A percentile compares a stretch with the other conserved stretches of the same genome.
Evolutionary conservation across 1,139 yeast species (phyloP).

Genomic region (Taiozyma sp.): DNA sequence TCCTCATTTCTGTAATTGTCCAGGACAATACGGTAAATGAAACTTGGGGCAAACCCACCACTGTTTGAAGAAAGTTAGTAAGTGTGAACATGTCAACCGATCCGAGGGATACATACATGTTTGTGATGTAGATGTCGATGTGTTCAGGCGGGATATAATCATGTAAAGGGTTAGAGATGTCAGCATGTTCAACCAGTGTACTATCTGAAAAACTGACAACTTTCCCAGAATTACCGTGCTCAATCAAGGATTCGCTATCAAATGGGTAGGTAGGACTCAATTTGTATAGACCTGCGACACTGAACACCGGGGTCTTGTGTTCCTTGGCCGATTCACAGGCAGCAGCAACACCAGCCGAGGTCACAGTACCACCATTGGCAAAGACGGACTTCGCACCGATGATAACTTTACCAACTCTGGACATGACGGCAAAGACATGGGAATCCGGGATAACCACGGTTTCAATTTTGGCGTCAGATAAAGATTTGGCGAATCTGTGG

Average conservation of each 20-base stretch:
- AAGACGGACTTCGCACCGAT: conserved; percentile 89
- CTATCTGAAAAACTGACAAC: conserved; percentile 71
- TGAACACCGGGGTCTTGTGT: conserved; percentile 91
- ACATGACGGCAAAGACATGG: conserved; percentile 92
- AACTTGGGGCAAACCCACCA: conserved; percentile 96
- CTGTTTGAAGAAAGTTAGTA: conserved; percentile 26
- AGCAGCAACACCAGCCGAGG: conserved; percentile 86
- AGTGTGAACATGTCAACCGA: neutral
- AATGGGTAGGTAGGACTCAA: conserved; percentile 93
- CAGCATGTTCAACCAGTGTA: conserved; percentile 39
- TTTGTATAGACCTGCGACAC: conserved; percentile 91
- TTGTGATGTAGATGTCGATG: conserved; percentile 90
- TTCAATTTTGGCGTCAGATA: conserved; percentile 84
- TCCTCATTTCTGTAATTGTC: conserved; percentile 92
- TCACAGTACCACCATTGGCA: conserved; percentile 93
- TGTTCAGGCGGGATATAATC: conserved; percentile 94
- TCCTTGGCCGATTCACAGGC: conserved; percentile 97
- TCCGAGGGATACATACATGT: conserved; percentile 40
- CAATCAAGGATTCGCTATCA: conserved; percentile 82
- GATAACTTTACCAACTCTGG: conserved; percentile 93
- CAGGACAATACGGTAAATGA: conserved; percentile 89
- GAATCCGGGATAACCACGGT: conserved; percentile 92
- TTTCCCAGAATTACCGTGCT: conserved; percentile 90
- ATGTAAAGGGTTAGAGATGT: conserved; percentile 85
- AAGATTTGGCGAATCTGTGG: conserved; percentile 71